Evolutionary conservation across 2,329 filamentous ascomycete genomes (phyloP).

Genomic region (Hymenoscyphus fructigenus): DNA sequence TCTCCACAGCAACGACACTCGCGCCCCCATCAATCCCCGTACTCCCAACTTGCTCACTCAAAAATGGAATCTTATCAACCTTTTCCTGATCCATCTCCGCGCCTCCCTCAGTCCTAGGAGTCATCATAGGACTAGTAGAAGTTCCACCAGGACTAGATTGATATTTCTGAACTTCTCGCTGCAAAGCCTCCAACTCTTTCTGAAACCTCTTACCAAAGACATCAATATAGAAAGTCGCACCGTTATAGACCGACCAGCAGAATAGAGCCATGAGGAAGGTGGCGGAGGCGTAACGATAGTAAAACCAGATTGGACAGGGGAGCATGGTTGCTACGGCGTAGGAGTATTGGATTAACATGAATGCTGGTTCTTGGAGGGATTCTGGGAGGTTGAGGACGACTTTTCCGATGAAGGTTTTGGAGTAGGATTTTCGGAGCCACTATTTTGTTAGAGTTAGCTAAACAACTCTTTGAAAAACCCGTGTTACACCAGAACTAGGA

Average conservation of each 20-base stretch:
- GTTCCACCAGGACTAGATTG: conserved; percentile 60
- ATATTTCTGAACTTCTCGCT: conserved; percentile 86
- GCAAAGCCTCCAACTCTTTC: conserved; percentile 88
- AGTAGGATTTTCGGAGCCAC: conserved; percentile 90
- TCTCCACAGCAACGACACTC: conserved; percentile 49
- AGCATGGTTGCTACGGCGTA: conserved; percentile 94
- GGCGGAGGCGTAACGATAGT: conserved; percentile 77
- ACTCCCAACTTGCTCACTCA: conserved; percentile 48
- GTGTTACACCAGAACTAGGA: too few species aligned
- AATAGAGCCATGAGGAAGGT: conserved; percentile 81
- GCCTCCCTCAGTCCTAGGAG: conserved; percentile 36
- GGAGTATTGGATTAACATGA: conserved; percentile 92
- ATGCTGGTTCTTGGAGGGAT: conserved; percentile 77
- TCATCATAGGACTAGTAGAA: conserved; percentile 40
- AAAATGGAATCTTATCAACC: conserved; percentile 57
- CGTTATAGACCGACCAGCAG: conserved; percentile 93
- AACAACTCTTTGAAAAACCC: too few species aligned
- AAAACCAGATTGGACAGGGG: conserved; percentile 93
- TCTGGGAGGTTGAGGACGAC: conserved; percentile 77
- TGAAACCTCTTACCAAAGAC: conserved; percentile 97
- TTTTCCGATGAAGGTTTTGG: conserved; percentile 84
- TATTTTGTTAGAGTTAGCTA: neutral
- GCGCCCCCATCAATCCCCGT: conserved; percentile 47
- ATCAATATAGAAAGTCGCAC: conserved; percentile 96
- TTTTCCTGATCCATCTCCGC: conserved; percentile 17